Evolutionary conservation across 2,329 filamentous ascomycete species (phyloP), one percentile per base, ranked within the genome.

Genomic region (Fusarium sp.): DNA sequence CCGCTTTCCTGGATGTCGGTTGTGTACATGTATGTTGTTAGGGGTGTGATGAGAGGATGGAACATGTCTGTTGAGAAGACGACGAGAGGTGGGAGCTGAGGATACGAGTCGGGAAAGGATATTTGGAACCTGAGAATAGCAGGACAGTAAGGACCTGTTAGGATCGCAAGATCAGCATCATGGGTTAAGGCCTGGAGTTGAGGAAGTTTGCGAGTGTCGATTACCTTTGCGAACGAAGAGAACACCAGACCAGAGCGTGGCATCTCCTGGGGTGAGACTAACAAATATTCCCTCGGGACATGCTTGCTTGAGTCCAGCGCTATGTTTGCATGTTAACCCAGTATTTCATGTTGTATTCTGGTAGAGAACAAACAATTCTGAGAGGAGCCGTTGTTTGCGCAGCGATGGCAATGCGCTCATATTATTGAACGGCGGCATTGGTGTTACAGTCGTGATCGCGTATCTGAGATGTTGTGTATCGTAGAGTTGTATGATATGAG

Each of bases 21-120:
- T 45, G 94, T 93, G 84, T 97, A 97, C 79, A 94, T 96, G 82
- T 97, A 97, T 7, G 94, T 97, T n/a, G 94, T 97, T 69, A 97
- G 87, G 41, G 96, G 95, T 12, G 95, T 94, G 74, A 98, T 91
- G 45, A 99, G 87, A 22, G 95, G 95, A 80, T 99, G 95, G 81
- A 98, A 99, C 74, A 98, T 92, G 80, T 98, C 95, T 75, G 94
- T 97, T 49, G 90, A 89, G 81, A 99, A 97, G 60, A 92, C 95
- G 73, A 99, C 90, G 22, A 95, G 86, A 14, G 96, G 96, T 55
- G 95, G 93, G 25, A 93, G 84, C 56, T 87, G 84, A 17, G 95
- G 95, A 80, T 97, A 98, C 42, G 88, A 87, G 68, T 92, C 86
- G 39, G 95, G 93, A 77, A 98, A 98, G 29, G 91, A 92, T 72